A percentile compares a stretch with the other conserved stretches of the same genome.
Evolutionary conservation across 1,284 basidiomycete genomes (phyloP).

Genomic region (Ustilago bromivora): DNA sequence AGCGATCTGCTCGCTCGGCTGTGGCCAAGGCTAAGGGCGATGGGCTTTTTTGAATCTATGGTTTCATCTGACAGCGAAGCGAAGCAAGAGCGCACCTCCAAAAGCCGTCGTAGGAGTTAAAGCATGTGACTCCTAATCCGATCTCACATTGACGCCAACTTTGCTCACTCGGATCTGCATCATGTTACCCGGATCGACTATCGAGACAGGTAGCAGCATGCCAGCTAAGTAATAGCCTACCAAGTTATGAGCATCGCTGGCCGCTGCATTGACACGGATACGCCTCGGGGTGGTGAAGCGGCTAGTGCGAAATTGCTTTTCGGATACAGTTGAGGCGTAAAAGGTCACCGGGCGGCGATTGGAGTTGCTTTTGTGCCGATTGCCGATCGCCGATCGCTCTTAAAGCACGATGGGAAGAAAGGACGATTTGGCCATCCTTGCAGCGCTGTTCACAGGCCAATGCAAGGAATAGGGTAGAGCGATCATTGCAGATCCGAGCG

Average conservation of each 20-base stretch:
- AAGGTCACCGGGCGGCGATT: constrained; percentile 3
- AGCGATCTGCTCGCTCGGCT: background rate
- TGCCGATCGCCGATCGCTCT: background rate
- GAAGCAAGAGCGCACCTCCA: constrained; percentile 4
- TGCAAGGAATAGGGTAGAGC: constrained; percentile 2
- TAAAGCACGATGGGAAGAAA: background rate
- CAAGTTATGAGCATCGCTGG: background rate
- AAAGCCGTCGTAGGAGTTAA: background rate
- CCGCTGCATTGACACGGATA: constrained; percentile 1
- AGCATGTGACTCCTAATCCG: background rate
- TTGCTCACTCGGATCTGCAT: no score
- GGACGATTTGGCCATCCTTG: background rate
- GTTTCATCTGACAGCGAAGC: constrained; percentile 9
- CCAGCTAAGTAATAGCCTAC: background rate
- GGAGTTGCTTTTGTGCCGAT: background rate
- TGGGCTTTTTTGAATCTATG: background rate
- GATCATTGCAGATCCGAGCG: constrained; percentile 2
- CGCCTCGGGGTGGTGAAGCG: background rate
- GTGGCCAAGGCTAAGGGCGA: background rate
- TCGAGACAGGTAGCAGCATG: background rate
- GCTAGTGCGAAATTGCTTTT: constrained; percentile 2
- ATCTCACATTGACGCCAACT: background rate
- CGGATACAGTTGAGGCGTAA: background rate
- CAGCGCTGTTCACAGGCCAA: background rate
- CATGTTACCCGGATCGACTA: no score